Evolutionary conservation across 1,284 basidiomycete species (phyloP).

Genomic region (Ustilago trichophora): DNA sequence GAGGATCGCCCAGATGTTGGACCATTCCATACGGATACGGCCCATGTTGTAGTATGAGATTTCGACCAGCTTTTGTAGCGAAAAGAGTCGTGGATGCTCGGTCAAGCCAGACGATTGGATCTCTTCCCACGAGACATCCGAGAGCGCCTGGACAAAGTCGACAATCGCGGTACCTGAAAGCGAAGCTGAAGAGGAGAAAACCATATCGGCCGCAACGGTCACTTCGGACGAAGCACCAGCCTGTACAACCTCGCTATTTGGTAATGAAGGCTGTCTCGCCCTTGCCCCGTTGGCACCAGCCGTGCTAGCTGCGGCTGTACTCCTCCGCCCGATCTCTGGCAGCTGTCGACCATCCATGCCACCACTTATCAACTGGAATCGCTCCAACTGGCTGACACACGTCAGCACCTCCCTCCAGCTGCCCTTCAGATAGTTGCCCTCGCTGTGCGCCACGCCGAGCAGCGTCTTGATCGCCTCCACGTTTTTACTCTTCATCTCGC

Average conservation of each 20-base stretch:
- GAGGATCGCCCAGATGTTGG: constrained; percentile 94
- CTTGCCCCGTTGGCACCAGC: constrained; percentile 12
- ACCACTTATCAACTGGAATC: constrained; percentile 65
- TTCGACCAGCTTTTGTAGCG: constrained; percentile 97
- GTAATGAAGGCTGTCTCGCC: constrained; percentile 66
- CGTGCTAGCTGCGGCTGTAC: constrained; percentile 1
- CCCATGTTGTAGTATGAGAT: constrained; percentile 99
- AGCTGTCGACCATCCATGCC: constrained; percentile 72
- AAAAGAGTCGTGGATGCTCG: constrained; percentile 88
- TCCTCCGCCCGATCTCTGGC: constrained; percentile 78
- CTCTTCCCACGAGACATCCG: constrained; percentile 99
- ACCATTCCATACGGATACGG: constrained; percentile 98
- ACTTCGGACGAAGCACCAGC: constrained; percentile 98
- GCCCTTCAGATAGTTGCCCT: constrained; percentile 65
- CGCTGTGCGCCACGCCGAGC: constrained; percentile 64
- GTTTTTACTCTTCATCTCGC: constrained; percentile 67
- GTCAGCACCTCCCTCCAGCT: constrained; percentile 66
- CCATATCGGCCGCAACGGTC: constrained; percentile 98
- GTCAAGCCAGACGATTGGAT: constrained; percentile 95
- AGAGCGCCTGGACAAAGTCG: constrained; percentile 94
- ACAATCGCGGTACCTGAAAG: constrained; percentile 95
- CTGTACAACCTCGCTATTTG: constrained; percentile 90
- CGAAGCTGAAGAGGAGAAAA: constrained; percentile 94
- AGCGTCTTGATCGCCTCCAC: constrained; percentile 66
- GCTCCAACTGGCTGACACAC: constrained; percentile 65